Base-by-base conservation (phyloP, 2,329 filamentous ascomycete genomes). In the Botryotinia calthae region DNA sequence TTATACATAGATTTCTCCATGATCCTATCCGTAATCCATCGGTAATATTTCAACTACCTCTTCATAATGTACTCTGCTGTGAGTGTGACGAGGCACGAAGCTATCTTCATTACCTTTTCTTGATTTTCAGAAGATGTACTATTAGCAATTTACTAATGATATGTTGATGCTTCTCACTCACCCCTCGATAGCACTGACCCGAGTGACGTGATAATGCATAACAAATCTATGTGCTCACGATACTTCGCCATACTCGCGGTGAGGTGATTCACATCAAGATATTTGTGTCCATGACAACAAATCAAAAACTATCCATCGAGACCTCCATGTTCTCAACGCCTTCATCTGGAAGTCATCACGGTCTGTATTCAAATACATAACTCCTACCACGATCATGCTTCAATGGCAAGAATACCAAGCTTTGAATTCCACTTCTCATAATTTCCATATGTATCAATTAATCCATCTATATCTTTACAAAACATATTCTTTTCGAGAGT, bases 401-500 rank as follows among this genome's bases (percentile, higher is more conserved):
- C 37, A 25, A 9, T 20, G 4, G 22, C 3, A 48, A 25, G 4
- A 0, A 25, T 4, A 25, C 10, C 4, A 10, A 25, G 10, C 0
- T 14, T 25, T 10, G 1, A 25, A 51, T 12, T 51, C 4, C 46
- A 51, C 46, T 25, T 25, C 46, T 51, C 10, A 12, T 2, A 12
- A 7, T 51, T 14, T 25, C 22, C 22, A 25, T 25, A 25, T 22
- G 14, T 25, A 12, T 25, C 46, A 51, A 51, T 25, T 5, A 25
- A 25, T 25, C 2, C 46, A 48, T 25, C 0, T 20, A 4, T 48
- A 1, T 22, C 4, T 8, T 4, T 9, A 46, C 44, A 22, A 2
- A 46, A 46, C 18, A 7, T 7, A 28, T 28, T 16, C 25, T 18
- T 28, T 7, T 4, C 51, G 2, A 18, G n/a, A 18, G 51, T 18